Conservation (phyloP, 163 green algal species). For the Chlorella variabilis region DNA sequence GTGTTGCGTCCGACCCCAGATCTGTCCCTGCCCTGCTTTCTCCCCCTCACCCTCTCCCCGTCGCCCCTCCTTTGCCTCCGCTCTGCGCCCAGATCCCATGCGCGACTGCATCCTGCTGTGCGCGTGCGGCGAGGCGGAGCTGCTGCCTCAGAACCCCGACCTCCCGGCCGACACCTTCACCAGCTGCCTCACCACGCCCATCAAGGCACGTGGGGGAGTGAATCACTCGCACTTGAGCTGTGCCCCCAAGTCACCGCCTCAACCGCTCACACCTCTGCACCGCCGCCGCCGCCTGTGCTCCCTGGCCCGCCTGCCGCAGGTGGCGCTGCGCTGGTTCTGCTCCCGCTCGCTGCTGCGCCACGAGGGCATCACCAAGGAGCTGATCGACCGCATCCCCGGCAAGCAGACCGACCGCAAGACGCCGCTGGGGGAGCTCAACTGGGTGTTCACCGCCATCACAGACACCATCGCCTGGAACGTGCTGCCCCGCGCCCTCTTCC, state of each 20-base stretch:
- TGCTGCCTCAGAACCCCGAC: conserved; percentile 87
- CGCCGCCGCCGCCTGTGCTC: background rate
- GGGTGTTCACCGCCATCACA: conserved; percentile 99
- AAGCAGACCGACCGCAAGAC: conserved; percentile 97
- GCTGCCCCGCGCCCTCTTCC: conserved; percentile 92
- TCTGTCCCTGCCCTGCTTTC: too few relatives aligned
- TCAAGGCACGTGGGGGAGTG: conserved; percentile 88
- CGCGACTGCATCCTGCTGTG: conserved; percentile 93
- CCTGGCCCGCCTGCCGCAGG: conserved; percentile 47
- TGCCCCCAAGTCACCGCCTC: too few relatives aligned
- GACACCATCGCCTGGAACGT: conserved; percentile 99
- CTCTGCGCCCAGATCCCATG: conserved; percentile 67
- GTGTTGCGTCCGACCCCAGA: too few relatives aligned
- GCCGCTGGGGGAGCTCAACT: conserved; percentile 98
- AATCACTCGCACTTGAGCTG: background rate
- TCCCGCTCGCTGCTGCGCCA: conserved; percentile 74
- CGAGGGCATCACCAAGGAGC: conserved; percentile 87
- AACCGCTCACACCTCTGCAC: too few relatives aligned
- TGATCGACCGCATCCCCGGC: conserved; percentile 94
- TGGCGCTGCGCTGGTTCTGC: conserved; percentile 91
- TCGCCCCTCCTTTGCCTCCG: background rate
- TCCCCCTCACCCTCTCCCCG: background rate
- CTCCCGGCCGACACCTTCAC: conserved; percentile 98
- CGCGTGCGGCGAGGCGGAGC: conserved; percentile 78
- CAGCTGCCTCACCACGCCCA: conserved; percentile 97